Conservation (phyloP, 2,329 filamentous ascomycete species). For the Epichloe hybrida region DNA sequence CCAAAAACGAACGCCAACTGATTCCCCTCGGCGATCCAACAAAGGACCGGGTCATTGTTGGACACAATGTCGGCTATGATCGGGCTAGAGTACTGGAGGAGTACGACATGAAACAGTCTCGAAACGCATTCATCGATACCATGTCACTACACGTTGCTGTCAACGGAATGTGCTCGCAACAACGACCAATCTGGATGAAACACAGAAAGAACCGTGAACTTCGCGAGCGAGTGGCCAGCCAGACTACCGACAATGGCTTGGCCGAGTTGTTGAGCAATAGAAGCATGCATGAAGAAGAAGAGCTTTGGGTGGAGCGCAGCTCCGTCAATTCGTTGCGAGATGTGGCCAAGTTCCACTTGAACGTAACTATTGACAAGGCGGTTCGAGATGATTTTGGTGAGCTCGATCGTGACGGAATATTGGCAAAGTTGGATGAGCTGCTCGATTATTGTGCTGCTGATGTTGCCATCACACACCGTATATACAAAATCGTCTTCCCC, state of each 20-base stretch:
- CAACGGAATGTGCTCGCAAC: constrained; percentile 96
- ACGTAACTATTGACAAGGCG: constrained; percentile 82
- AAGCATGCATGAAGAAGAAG: constrained; percentile 72
- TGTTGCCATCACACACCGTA: constrained; percentile 79
- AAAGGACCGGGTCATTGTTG: constrained; percentile 65
- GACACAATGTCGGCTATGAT: constrained; percentile 94
- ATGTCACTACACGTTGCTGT: constrained; percentile 98
- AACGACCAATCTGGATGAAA: constrained; percentile 94
- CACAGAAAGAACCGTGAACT: constrained; percentile 82
- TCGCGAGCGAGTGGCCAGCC: constrained; percentile 61
- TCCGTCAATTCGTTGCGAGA: constrained; percentile 91
- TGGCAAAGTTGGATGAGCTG: constrained; percentile 63
- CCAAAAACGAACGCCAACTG: constrained; percentile 62
- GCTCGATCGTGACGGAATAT: constrained; percentile 57
- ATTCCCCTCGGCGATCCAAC: constrained; percentile 73
- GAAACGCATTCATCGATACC: constrained; percentile 83
- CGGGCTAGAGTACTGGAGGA: constrained; percentile 79
- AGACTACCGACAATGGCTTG: constrained; percentile 59
- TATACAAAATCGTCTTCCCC: constrained; percentile 90
- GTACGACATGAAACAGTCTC: constrained; percentile 69
- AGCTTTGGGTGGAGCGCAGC: constrained; percentile 88
- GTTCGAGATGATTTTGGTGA: constrained; percentile 77
- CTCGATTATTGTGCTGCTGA: constrained; percentile 92
- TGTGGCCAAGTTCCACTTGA: constrained; percentile 91
- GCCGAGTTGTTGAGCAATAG: constrained; percentile 55